Evolutionary conservation across 1,139 yeast genomes (phyloP), one percentile per base, ranked within the genome.

Genomic region (Yamadazyma blattariae): DNA sequence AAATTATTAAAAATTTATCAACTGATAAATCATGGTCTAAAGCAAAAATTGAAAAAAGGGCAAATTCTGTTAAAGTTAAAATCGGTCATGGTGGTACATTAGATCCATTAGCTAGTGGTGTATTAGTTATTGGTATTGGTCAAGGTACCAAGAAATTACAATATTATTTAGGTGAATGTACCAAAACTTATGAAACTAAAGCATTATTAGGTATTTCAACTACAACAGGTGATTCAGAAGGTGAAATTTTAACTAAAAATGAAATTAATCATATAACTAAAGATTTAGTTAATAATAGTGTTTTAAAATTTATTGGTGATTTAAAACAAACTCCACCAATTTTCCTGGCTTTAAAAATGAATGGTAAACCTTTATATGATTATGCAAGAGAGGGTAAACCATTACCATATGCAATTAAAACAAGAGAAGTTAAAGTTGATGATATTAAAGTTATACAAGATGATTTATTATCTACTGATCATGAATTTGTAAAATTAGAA

Each of bases 51-150:
- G 68, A 47, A 37, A 71, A 78, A 39, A 71, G 71, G 36, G 64
- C 73, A 23, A 61, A 73, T 31, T 64, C 68, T 34, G 61, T 75
- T n/a, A 80, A 79, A 50, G 77, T 90, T 21, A 92, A 94, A 54
- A 83, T 92, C 66, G 99, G 99, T 1, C 99, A 94, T 59, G 99
- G 98, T 7, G 99, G 99, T 6, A 92, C 99, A 0, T 67, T 94
- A 30, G 99, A 94, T 53, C 97, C 97, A 0, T 60, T 88, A 38
- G 99, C 99, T 0, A 80, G 89, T 21, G 99, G 99, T 7, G 92
- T 92, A 2, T 59, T 92, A 39, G 94, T 94, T 2, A 73, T 94
- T 40, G 99, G 98, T 4, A 77, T 94, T 18, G 97, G 97, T 8
- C 47, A 67, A 2, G 98, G 98, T 2, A 94, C 99, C 3, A 92